phyloP scores from a whole-genome alignment of 495 filamentous ascomycete genomes.

The Cercophora sp. region DNA sequence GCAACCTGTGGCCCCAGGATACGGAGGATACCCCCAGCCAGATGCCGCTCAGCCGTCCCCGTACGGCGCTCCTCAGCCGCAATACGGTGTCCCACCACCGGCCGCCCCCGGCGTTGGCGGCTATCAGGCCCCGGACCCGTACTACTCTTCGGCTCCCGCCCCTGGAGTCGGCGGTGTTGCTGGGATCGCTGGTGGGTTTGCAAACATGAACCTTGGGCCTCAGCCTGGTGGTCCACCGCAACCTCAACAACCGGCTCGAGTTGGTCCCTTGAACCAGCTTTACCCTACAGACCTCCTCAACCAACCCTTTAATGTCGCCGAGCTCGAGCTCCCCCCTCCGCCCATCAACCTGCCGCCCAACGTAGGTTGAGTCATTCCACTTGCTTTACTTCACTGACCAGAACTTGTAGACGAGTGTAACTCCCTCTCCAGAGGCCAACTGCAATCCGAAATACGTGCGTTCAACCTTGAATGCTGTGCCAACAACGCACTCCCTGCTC shows the following conservation, averaged over 20 bases:
- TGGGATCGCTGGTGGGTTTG: constrained; percentile 78
- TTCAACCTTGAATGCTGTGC: constrained; percentile 89
- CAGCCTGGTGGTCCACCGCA: constrained; percentile 36
- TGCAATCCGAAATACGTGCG: constrained; percentile 92
- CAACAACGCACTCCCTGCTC: constrained; percentile 82
- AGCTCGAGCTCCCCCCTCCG: constrained; percentile 88
- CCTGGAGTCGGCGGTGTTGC: constrained; percentile 54
- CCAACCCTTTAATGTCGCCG: constrained; percentile 88
- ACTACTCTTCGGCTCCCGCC: constrained; percentile 55
- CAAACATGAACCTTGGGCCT: constrained; percentile 67
- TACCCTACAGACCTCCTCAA: constrained; percentile 87
- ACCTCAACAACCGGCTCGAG: constrained; percentile 44
- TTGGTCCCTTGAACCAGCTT: constrained; percentile 73
- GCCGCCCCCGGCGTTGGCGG: constrained; percentile 39
- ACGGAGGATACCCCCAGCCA: constrained; percentile 59
- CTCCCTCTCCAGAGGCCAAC: constrained; percentile 86
- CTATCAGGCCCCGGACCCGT: constrained; percentile 63
- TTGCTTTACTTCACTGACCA: constrained; percentile 23
- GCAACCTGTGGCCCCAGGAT: constrained; percentile 37
- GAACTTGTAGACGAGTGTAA: constrained; percentile 72
- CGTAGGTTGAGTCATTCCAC: constrained; percentile 52
- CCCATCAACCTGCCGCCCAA: constrained; percentile 87
- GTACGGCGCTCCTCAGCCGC: constrained; percentile 48
- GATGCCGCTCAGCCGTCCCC: constrained; percentile 48
- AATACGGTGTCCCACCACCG: constrained; percentile 47